Percentiles rank a stretch among this genome's conserved stretches.
Conservation (phyloP, 2,329 filamentous ascomycete genomes). For the Aureobasidium sp. region DNA sequence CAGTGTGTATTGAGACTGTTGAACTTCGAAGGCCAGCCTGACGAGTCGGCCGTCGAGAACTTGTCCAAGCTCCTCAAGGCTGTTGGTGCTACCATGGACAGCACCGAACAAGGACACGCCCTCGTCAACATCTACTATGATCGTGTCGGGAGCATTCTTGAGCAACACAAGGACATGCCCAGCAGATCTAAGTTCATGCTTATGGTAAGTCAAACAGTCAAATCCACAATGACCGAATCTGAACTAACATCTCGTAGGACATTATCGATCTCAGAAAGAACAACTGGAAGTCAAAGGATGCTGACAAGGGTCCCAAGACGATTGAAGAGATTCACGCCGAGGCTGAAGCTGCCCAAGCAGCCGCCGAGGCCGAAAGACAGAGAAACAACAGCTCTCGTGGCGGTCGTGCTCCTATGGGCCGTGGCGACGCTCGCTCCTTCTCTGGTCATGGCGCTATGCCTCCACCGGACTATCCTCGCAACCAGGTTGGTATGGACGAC, state of each 20-base stretch:
- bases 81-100: constrained; percentile 83
- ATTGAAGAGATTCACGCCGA: constrained; percentile 85
- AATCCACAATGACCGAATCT: too few relatives aligned
- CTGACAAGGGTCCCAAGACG: constrained; percentile 96
- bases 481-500: constrained; percentile 86
- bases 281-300: constrained; percentile 82
- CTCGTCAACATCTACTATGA: constrained; percentile 94
- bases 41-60: constrained; percentile 94
- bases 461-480: constrained; percentile 62
- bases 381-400: constrained; percentile 56
- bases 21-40: constrained; percentile 86
- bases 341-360: constrained; percentile 71
- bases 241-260: constrained; percentile 44
- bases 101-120: constrained; percentile 67
- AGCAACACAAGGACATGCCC: constrained; percentile 65
- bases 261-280: constrained; percentile 73
- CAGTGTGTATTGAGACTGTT: constrained; percentile 96
- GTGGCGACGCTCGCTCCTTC: constrained; percentile 82
- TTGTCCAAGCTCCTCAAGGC: constrained; percentile 88
- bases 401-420: constrained; percentile 65
- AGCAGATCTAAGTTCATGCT: constrained; percentile 96
- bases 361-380: constrained; percentile 60
- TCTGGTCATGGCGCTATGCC: constrained; percentile 60
- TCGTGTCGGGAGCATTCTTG: constrained; percentile 75
- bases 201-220: constrained; percentile 57